Evolutionary conservation across 129 eudicot genomes (phyloP).

Genomic region (Kitagawia praeruptora): DNA sequence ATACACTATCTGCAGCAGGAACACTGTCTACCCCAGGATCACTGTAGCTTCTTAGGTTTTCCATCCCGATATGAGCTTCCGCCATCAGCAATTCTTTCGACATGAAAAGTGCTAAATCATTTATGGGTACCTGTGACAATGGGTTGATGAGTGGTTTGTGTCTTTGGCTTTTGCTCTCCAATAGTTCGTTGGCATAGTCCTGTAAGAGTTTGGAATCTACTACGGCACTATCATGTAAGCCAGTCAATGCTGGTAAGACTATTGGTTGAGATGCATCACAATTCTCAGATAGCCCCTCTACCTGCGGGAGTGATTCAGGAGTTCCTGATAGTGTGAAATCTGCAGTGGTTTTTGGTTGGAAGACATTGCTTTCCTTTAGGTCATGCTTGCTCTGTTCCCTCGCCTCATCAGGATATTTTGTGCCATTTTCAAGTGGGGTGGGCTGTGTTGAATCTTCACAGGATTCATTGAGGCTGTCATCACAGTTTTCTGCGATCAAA

Average conservation of each 20-base stretch:
- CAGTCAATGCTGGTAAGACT: constrained; percentile 16
- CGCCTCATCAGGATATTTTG: constrained; percentile 11
- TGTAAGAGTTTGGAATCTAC: constrained; percentile 18
- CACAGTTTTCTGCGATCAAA: constrained; percentile 27
- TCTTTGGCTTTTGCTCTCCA: constrained; percentile 30
- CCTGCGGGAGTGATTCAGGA: constrained; percentile 24
- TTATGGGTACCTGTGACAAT: constrained; percentile 12
- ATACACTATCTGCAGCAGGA: constrained; percentile 27
- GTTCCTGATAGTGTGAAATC: constrained; percentile 20
- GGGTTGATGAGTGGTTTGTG: constrained; percentile 13
- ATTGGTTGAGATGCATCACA: constrained; percentile 13
- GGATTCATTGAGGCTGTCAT: constrained; percentile 10
- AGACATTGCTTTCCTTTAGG: constrained; percentile 7
- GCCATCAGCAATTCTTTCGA: constrained; percentile 28
- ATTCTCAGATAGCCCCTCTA: constrained; percentile 22
- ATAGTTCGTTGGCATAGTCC: constrained; percentile 50
- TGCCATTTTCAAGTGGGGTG: constrained; percentile 2
- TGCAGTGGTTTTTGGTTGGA: constrained; percentile 12
- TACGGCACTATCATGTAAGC: constrained; percentile 18
- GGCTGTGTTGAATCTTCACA: constrained; percentile 12
- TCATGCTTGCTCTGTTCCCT: constrained; percentile 2
- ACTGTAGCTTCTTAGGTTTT: constrained; percentile 30
- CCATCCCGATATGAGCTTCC: constrained; percentile 39
- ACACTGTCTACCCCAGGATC: constrained; percentile 15
- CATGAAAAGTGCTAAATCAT: constrained; percentile 12